Base-by-base conservation (phyloP, 495 filamentous ascomycete species). In the Penicillium longicatenatum region DNA sequence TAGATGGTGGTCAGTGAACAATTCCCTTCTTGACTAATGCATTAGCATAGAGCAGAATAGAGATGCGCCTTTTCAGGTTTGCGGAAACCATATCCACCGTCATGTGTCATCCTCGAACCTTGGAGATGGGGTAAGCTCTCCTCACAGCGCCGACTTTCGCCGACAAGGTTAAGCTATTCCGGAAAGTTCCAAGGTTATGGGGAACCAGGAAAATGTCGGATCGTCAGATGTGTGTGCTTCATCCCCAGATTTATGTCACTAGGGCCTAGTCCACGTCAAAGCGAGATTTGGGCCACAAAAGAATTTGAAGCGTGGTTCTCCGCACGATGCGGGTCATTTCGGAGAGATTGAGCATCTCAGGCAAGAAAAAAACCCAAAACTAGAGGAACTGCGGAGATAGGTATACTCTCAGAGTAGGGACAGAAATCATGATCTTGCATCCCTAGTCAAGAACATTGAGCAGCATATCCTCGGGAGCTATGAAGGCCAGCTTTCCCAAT, bases 311-410 rank as follows among this genome's bases (percentile, higher is more conserved):
- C 22, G 29, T 48, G 24, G 45, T n/a, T 22, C 24, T n/a, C 42
- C 42, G 42, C 42, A 45, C 45, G 24, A 14, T 35, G 12, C 49
- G 49, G 49, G 49, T 51, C 9, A 49, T 49, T 0, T 33, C 46
- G 46, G 46, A 26, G 45, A 22, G 12, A 30, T 31, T 4, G 12
- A 14, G 6, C 19, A 49, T 20, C 21, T 45, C 20, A 17, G 21
- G 6, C 22, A 9, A 14, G 24, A 7, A 10, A 49, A 33, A 33
- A 31, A 29, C 4, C 4, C 43, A 8, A 1, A 26, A 14, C 24
- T 12, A 20, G 44, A 16, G 7, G 4, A 8, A 11, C 2, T 39
- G 2, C 6, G 14, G 14, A 2, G 1, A 33, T 39, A 39, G 3
- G 6, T 39, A 5, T 39, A 35, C 31, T n/a, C 37, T 41, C 37